These are phyloP conservation scores for Lablab purpureus DNA, from an alignment of 306 rosid genomes.

Conservation along the genomic window DNA sequence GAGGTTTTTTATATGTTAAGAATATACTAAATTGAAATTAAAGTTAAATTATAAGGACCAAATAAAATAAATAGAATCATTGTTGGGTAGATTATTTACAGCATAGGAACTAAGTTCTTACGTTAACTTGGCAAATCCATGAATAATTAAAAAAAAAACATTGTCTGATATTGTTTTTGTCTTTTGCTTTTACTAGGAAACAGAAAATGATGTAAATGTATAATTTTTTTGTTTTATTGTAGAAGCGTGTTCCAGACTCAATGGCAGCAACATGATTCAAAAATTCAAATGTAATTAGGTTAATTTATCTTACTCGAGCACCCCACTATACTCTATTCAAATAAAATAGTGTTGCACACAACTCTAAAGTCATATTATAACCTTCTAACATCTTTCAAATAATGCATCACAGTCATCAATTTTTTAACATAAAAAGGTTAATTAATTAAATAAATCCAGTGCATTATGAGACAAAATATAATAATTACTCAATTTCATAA, in stretches of 20 bases:
- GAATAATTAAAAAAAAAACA: no score
- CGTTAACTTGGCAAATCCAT: no score
- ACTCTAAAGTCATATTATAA: slow-evolving; percentile 1
- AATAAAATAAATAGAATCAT: no score
- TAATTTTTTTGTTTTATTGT: neutral
- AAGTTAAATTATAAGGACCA: no score
- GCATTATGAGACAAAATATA: slow-evolving; percentile 21
- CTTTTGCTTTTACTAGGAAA: neutral
- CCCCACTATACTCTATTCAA: neutral
- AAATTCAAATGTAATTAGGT: neutral
- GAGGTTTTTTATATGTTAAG: no score
- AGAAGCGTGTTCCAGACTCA: neutral
- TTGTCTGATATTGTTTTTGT: neutral
- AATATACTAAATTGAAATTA: no score
- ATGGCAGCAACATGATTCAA: neutral
- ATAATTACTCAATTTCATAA: slow-evolving; percentile 54
- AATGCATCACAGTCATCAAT: no score
- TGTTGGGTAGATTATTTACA: no score
- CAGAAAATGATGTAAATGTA: neutral
- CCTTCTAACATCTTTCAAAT: neutral
- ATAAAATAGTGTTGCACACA: slow-evolving; percentile 35
- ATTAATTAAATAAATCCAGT: slow-evolving; percentile 12
- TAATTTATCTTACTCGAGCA: neutral
- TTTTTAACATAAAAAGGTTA: neutral
- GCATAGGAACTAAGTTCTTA: no score